Base-by-base conservation (phyloP, 352 stramenopile genomes). In the Pythium aphanidermatum region DNA sequence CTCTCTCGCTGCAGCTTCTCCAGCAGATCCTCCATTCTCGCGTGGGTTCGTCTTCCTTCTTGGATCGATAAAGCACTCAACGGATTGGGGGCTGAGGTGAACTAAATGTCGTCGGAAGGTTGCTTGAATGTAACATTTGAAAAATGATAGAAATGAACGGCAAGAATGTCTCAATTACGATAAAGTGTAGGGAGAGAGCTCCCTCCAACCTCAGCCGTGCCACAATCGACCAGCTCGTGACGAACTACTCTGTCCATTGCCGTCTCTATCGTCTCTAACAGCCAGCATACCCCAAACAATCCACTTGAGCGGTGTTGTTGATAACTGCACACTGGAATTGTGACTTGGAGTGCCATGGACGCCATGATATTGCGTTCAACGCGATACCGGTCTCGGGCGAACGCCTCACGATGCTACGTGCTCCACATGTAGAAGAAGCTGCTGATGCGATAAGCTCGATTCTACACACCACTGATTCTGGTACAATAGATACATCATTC, bases 21-120 rank as follows among this genome's bases (percentile, higher is more conserved):
- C 27, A 83, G 46, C 11, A 76, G 32, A 26, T 68, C 65, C 42
- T 81, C 58, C 74, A 86, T 86, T 8, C 48, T 55, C 28, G 33
- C 19, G 7, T 13, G 3, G 8, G 26, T 11, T 19, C 27, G 23
- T 46, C 25, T 27, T 42, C 16, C 30, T 35, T 19, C 20, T 41
- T 41, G 17, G 13, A 23, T 9, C 30, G 28, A 9, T 35, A 41
- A 32, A 40, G 24, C 31, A 29, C n/a, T 23, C 19, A 32, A 45
- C 17, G 23, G 34, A 28, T 17, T 26, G 34, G 19, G 38, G 27
- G n/a, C 5, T 30, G 2, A 10, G 13, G 16, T 38, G 6, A 49
- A 34, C 14, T 32, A 17, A 38, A 45, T 36, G 40, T 47, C 16
- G 28, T 33, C 8, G 14, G 26, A 35, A 46, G n/a, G 41, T 31